phyloP scores from a whole-genome alignment of 208 protist species.

The Blastocrithidia nonstop region DNA sequence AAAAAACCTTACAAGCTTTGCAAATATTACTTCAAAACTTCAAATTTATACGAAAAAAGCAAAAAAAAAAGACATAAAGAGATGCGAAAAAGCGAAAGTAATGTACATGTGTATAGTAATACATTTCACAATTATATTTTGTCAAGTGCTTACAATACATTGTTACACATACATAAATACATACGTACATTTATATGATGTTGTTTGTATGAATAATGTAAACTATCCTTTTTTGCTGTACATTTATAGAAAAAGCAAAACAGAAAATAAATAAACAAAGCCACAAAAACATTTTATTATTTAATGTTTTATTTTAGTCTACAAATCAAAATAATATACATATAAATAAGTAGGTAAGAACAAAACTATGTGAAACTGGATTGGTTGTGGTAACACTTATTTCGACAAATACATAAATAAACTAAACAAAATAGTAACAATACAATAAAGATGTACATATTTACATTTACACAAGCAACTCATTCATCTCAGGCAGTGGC shows the following conservation, averaged over 20 bases:
- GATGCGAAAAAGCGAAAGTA: no score
- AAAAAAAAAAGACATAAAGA: slow-evolving; percentile 1
- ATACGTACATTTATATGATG: neutral
- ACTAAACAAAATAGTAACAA: no score
- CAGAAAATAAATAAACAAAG: neutral
- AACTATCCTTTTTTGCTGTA: slow-evolving; percentile 4
- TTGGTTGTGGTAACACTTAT: no score
- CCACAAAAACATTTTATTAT: neutral
- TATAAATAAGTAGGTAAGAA: no score
- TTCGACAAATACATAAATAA: no score
- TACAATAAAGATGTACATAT: no score
- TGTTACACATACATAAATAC: no score
- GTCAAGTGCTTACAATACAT: neutral
- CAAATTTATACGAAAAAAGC: neutral
- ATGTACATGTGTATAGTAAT: slow-evolving; percentile 1
- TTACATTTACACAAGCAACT: no score
- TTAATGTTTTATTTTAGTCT: neutral
- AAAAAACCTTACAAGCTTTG: slow-evolving; percentile 2
- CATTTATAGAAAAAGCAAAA: neutral
- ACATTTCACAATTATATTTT: neutral
- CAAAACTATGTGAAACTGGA: no score
- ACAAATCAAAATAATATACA: neutral
- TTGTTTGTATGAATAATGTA: neutral
- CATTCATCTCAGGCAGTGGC: no score
- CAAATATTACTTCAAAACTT: neutral